Evolutionary conservation across 495 filamentous ascomycete genomes (phyloP).

Genomic region (Aspergillus wentii): DNA sequence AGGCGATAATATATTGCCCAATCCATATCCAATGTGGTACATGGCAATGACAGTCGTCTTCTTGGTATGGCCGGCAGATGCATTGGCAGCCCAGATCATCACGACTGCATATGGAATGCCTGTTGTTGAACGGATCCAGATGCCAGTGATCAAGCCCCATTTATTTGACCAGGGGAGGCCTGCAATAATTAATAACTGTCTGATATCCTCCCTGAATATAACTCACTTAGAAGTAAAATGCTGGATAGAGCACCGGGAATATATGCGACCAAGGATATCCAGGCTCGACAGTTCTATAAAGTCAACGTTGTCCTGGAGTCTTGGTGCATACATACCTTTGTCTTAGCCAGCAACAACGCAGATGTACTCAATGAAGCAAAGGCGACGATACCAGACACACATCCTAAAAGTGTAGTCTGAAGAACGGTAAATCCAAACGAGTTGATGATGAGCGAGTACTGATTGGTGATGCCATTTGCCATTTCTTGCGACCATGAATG

Average conservation of each 20-base stretch:
- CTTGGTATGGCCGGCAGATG: conserved; percentile 35
- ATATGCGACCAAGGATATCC: conserved; percentile 30
- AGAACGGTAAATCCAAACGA: conserved; percentile 36
- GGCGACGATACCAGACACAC: conserved; percentile 26
- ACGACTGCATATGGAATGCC: conserved; percentile 37
- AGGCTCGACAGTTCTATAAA: conserved; percentile 28
- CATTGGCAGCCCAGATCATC: conserved; percentile 32
- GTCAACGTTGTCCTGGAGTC: too few relatives aligned
- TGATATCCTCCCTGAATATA: too few relatives aligned
- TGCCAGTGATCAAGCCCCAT: conserved; percentile 32
- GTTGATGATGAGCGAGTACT: conserved; percentile 39
- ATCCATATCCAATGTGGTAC: conserved; percentile 33
- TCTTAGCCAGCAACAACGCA: conserved; percentile 23
- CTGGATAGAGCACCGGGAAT: conserved; percentile 23
- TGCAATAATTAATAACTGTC: too few relatives aligned
- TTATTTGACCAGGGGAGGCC: conserved; percentile 34
- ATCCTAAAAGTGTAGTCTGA: conserved; percentile 31
- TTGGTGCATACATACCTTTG: too few relatives aligned
- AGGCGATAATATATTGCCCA: conserved; percentile 31
- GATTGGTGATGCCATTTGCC: conserved; percentile 38
- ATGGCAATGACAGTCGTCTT: conserved; percentile 29
- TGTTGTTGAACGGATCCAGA: conserved; percentile 31
- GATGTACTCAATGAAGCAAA: conserved; percentile 27
- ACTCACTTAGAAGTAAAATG: conserved; percentile 28
- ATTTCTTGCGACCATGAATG: conserved; percentile 39